Percentiles rank a stretch among this genome's conserved stretches.
Evolutionary conservation across 768 basidiomycete species (phyloP).

Genomic region (Leccinum disarticulatum): DNA sequence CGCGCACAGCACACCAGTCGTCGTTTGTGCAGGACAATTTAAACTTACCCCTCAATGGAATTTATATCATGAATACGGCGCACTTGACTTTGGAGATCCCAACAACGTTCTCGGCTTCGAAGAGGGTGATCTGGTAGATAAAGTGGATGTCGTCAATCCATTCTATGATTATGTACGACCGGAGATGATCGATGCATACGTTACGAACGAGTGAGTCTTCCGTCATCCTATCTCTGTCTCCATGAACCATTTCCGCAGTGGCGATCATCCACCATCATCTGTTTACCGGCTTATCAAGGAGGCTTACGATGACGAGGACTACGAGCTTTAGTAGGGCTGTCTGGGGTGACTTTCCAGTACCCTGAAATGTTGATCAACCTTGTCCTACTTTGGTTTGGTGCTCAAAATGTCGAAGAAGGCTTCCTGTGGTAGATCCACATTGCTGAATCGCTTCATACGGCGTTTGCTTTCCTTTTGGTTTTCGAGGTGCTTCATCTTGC

Average conservation of each 20-base stretch:
- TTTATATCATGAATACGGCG: conserved; percentile 81
- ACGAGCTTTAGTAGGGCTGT: conserved; percentile 49
- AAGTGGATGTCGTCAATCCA: conserved; percentile 93
- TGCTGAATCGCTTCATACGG: conserved; percentile 84
- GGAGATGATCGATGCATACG: conserved; percentile 89
- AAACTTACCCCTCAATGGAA: conserved; percentile 94
- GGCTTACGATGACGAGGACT: conserved; percentile 93
- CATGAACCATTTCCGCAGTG: conserved; percentile 47
- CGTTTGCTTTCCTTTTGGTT: conserved; percentile 94
- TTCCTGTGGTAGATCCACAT: conserved; percentile 89
- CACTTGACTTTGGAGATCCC: conserved; percentile 75
- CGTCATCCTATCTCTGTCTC: conserved; percentile 7
- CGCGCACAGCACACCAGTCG: conserved; percentile 88
- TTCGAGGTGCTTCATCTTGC: conserved; percentile 85
- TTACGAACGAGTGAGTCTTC: conserved; percentile 89
- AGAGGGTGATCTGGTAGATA: conserved; percentile 76
- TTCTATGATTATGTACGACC: conserved; percentile 95
- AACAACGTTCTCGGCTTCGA: conserved; percentile 70
- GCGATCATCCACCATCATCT: conserved; percentile 94
- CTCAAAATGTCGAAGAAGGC: conserved; percentile 92
- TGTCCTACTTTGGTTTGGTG: conserved; percentile 41
- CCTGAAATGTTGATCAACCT: conserved; percentile 1
- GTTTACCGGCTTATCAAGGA: conserved; percentile 92
- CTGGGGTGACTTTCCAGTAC: not conserved
- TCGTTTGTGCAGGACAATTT: conserved; percentile 94